phyloP scores from a whole-genome alignment of 2,329 filamentous ascomycete genomes.

The Aspergillus floridensis region DNA sequence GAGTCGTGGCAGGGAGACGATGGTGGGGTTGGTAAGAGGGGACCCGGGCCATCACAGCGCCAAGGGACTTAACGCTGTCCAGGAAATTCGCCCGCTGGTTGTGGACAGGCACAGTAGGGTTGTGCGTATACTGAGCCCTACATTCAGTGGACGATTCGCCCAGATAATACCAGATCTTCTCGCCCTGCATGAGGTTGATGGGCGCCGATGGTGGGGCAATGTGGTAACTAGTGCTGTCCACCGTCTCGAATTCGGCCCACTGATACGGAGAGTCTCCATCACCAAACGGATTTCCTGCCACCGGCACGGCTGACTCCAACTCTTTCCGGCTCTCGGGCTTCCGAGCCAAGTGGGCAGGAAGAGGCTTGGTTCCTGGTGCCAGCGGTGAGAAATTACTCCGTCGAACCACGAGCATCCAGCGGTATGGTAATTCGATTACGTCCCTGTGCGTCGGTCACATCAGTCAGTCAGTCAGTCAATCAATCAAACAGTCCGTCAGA shows the following conservation, averaged over 20 bases:
- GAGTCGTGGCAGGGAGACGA: constrained; percentile 18
- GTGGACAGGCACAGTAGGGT: constrained; percentile 54
- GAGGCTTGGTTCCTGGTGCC: constrained; percentile 45
- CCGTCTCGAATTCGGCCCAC: constrained; percentile 76
- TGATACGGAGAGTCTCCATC: constrained; percentile 56
- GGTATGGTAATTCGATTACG: constrained; percentile 61
- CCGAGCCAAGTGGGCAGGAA: constrained; percentile 48
- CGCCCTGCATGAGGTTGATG: constrained; percentile 68
- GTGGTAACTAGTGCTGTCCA: constrained; percentile 51
- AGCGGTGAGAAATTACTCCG: constrained; percentile 49
- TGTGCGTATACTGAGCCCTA: constrained; percentile 85
- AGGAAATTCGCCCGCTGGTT: constrained; percentile 52
- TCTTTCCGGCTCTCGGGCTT: constrained; percentile 56
- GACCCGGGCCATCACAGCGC: constrained; percentile 30
- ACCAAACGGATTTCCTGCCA: constrained; percentile 65
- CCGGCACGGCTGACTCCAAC: constrained; percentile 59
- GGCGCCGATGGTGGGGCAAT: constrained; percentile 63
- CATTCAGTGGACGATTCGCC: constrained; percentile 84
- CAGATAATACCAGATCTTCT: constrained; percentile 86
- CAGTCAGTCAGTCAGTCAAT: constrained; percentile 12
- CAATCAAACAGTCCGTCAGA: background rate
- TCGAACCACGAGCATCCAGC: constrained; percentile 50
- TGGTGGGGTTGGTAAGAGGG: constrained; percentile 29
- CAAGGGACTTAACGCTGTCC: constrained; percentile 45
- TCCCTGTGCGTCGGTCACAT: constrained; percentile 28